Conservation (phyloP, 352 stramenopile genomes). For the Pythium oligandrum region DNA sequence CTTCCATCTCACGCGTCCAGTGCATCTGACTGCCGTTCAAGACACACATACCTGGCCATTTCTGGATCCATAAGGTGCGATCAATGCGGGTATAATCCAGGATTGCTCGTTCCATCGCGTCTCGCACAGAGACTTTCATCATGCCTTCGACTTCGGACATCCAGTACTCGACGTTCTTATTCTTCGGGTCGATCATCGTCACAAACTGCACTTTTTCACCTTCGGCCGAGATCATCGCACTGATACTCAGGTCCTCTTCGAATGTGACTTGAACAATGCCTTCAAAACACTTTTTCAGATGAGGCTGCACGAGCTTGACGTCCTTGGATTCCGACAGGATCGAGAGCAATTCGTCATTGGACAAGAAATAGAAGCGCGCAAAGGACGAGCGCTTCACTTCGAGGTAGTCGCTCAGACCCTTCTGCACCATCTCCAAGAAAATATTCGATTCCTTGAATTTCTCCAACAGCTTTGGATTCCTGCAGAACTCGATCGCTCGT, state of each 20-base stretch:
- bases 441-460: slow-evolving; percentile 93
- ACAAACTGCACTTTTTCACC: slow-evolving; percentile 84
- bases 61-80: slow-evolving; percentile 90
- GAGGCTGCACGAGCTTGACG: slow-evolving; percentile 89
- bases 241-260: slow-evolving; percentile 88
- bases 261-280: slow-evolving; percentile 89
- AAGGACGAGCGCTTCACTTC: slow-evolving; percentile 92
- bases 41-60: slow-evolving; percentile 88
- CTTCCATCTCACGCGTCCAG: slow-evolving; percentile 90
- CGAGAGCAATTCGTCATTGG: slow-evolving; percentile 91
- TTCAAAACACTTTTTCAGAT: slow-evolving; percentile 95
- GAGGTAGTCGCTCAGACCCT: slow-evolving; percentile 89
- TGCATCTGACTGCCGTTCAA: slow-evolving; percentile 93
- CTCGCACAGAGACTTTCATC: slow-evolving; percentile 89
- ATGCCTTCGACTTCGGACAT: slow-evolving; percentile 93
- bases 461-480: slow-evolving; percentile 89
- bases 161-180: slow-evolving; percentile 92
- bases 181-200: slow-evolving; percentile 84
- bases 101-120: slow-evolving; percentile 85
- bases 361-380: slow-evolving; percentile 92
- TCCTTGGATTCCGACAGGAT: slow-evolving; percentile 93
- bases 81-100: slow-evolving; percentile 84
- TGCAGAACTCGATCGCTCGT: slow-evolving; percentile 91
- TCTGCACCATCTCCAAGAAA: slow-evolving; percentile 91
- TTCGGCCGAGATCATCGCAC: slow-evolving; percentile 90